phyloP scores from a whole-genome alignment of 345 rosid genomes.

The Aurinia saxatilis region DNA sequence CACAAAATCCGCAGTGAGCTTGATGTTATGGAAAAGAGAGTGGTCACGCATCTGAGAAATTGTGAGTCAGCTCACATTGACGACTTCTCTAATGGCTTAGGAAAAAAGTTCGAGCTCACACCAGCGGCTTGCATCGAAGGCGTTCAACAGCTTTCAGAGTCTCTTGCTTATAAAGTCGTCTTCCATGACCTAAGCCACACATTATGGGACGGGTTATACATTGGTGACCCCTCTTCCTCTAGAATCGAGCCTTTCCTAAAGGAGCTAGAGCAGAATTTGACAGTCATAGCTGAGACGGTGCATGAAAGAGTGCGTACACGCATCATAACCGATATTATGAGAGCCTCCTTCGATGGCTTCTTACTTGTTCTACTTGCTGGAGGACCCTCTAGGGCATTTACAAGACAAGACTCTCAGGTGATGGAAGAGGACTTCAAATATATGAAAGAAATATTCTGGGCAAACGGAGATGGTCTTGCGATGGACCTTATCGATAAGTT shows the following conservation, averaged over 20 bases:
- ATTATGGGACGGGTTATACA: constrained; percentile 85
- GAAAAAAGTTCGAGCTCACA: constrained; percentile 77
- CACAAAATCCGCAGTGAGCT: constrained; percentile 71
- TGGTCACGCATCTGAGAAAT: constrained; percentile 85
- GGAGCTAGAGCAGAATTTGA: constrained; percentile 65
- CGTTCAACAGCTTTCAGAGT: constrained; percentile 84
- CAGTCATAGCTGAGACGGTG: constrained; percentile 56
- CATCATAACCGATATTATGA: constrained; percentile 72
- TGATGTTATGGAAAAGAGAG: constrained; percentile 72
- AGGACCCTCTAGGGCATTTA: constrained; percentile 82
- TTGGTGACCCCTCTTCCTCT: constrained; percentile 67
- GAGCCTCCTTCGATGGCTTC: constrained; percentile 88
- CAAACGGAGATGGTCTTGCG: constrained; percentile 92
- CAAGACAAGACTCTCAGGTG: constrained; percentile 61
- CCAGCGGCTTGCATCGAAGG: constrained; percentile 83
- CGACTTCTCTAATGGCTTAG: constrained; percentile 78
- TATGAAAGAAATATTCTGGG: constrained; percentile 85
- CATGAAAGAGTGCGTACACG: constrained; percentile 82
- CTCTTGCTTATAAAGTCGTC: constrained; percentile 66
- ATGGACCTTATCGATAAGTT: constrained; percentile 68
- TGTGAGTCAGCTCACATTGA: constrained; percentile 82
- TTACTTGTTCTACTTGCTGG: constrained; percentile 90
- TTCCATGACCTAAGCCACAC: constrained; percentile 78
- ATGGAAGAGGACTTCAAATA: constrained; percentile 91
- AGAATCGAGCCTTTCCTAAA: constrained; percentile 69